These are phyloP conservation scores for Aspergillus bridgeri DNA, from an alignment of 495 filamentous ascomycete species.

Conservation along the genomic window DNA sequence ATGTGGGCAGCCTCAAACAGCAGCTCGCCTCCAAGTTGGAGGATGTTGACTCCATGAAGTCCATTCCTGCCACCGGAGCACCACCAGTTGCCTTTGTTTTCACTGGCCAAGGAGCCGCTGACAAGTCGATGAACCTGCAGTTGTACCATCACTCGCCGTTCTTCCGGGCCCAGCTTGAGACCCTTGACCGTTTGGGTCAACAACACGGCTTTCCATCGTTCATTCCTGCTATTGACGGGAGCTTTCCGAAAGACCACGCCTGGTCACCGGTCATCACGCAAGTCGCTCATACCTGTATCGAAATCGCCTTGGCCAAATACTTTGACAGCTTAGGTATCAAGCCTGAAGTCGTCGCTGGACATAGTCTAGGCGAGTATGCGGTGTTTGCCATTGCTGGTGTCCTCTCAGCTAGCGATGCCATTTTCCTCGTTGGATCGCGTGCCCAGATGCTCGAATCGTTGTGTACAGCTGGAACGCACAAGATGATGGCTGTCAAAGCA, in stretches of 20 bases:
- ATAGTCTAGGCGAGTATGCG: constrained; percentile 86
- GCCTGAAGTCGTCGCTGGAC: constrained; percentile 75
- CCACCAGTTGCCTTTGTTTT: constrained; percentile 51
- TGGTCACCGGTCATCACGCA: too few relatives aligned
- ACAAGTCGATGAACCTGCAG: too few relatives aligned
- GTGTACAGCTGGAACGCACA: too few relatives aligned
- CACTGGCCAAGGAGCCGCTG: constrained; percentile 61
- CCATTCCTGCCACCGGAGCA: too few relatives aligned
- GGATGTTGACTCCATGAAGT: too few relatives aligned
- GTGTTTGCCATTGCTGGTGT: constrained; percentile 79
- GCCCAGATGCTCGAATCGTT: too few relatives aligned
- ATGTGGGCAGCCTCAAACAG: too few relatives aligned
- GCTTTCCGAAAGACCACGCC: constrained; percentile 43
- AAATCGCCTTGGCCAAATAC: constrained; percentile 81
- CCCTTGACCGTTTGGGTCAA: constrained; percentile 63
- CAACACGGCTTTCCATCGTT: constrained; percentile 66
- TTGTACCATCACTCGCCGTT: too few relatives aligned
- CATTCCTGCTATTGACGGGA: constrained; percentile 56
- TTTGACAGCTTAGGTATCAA: constrained; percentile 74
- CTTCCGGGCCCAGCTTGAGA: too few relatives aligned
- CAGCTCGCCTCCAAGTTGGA: too few relatives aligned
- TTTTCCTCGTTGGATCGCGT: constrained; percentile 84
- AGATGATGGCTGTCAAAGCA: too few relatives aligned
- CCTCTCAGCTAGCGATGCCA: constrained; percentile 70
- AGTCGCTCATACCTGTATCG: too few relatives aligned